These are phyloP conservation scores for Microsporum audouinii DNA, from an alignment of 2,329 filamentous ascomycete genomes.

Conservation along the genomic window DNA sequence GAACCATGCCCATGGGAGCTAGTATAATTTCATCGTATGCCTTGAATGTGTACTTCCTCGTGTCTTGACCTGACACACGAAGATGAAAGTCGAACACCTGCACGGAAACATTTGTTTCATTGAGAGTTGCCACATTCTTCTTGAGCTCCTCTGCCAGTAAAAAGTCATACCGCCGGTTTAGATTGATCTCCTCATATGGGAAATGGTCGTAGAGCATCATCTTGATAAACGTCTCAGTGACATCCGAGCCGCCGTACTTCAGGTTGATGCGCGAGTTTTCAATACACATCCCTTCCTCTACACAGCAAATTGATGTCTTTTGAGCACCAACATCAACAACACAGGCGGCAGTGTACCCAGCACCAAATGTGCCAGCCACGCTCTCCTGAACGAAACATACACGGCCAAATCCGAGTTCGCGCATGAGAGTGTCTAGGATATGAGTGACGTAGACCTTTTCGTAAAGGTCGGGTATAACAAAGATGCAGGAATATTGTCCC, in stretches of 20 bases:
- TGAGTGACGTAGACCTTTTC: constrained; percentile 86
- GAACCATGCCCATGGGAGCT: constrained; percentile 86
- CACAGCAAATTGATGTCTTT: constrained; percentile 93
- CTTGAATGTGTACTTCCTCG: constrained; percentile 89
- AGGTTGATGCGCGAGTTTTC: constrained; percentile 92
- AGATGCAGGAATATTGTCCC: constrained; percentile 88
- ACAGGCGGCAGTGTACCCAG: constrained; percentile 85
- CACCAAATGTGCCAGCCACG: constrained; percentile 85
- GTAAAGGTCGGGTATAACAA: constrained; percentile 92
- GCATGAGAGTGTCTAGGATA: constrained; percentile 72
- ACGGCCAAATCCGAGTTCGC: constrained; percentile 76
- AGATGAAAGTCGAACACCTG: constrained; percentile 85
- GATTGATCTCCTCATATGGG: constrained; percentile 87
- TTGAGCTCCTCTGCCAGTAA: constrained; percentile 91
- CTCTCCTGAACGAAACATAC: constrained; percentile 95
- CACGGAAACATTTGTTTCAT: constrained; percentile 77
- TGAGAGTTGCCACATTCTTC: constrained; percentile 82
- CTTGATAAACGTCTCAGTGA: constrained; percentile 88
- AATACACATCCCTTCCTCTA: constrained; percentile 89
- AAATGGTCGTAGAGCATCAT: constrained; percentile 98
- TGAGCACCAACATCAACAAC: constrained; percentile 94
- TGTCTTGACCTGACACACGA: constrained; percentile 75
- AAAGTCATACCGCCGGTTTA: constrained; percentile 82
- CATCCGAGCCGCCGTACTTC: constrained; percentile 84
- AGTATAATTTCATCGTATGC: constrained; percentile 92